Base-by-base conservation (phyloP, 805 yeast species). In the Spathaspora boniae region DNA sequence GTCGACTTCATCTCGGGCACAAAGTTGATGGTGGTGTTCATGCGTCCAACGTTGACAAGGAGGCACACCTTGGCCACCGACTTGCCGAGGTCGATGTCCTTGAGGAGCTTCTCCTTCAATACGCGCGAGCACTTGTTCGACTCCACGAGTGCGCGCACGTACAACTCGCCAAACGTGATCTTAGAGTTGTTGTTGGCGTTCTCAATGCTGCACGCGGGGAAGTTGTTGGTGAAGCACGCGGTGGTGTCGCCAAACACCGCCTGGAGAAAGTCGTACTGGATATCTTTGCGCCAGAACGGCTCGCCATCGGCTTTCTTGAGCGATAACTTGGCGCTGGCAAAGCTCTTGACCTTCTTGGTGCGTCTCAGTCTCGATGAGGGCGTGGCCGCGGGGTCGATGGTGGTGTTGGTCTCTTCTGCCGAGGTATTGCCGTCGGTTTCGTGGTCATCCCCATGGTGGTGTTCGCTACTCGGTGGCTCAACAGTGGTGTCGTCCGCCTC, bases 1-100 rank as follows among this genome's bases (percentile, higher is more conserved):
- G 88, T 91, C 0, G 96, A 86, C 48, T 87, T 82, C 98, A 91
- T 91, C 52, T 88, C 97, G 16, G 94, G 86, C 38, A 87, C 95
- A 54, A 91, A 84, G 60, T 91, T 91, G 34, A 91, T 81, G 2
- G 98, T 91, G 2, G 98, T 91, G 64, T 91, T 91, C 79, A 91
- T 78, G 43, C 97, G 70, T 7, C 98, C 98, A 36, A 89, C 78
- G 53, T 91, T 91, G 12, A 91, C 97, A 41, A 91, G 67, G 25
- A 91, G 60, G 45, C 96, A 87, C 16, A 87, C 81, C 70, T 86
- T 78, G 36, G 86, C 82, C 15, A 86, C 85, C 12, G 86, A 77
- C 26, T 78, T 65, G 1, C 86, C 84, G 59, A 74, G 70, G 27
- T 75, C 74, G 42, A 70, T 72, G 42, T 82, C 86, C 37, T 65